phyloP scores from a whole-genome alignment of 202 grass and related monocot species.

The Brachypodium distachyon region DNA sequence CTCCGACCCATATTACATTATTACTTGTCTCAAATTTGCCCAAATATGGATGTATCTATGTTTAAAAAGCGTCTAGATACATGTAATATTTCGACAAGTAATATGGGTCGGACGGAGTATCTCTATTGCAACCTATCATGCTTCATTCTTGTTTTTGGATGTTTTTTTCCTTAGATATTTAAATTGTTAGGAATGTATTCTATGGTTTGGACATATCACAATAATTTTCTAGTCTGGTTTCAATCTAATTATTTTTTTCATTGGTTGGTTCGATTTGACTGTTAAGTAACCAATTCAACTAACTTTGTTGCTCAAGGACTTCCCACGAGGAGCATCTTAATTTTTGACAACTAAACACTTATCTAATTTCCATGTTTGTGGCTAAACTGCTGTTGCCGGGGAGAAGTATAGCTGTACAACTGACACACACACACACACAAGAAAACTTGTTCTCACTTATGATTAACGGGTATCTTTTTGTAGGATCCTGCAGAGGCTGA shows the following conservation, averaged over 20 bases:
- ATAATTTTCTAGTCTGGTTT: not conserved
- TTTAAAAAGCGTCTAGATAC: too few species aligned
- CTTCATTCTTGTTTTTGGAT: not conserved
- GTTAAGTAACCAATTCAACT: not conserved
- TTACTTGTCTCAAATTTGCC: too few species aligned
- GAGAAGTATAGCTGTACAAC: not conserved
- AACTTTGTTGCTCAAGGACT: not conserved
- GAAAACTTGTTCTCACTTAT: not conserved
- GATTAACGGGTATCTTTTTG: slow-evolving; percentile 2
- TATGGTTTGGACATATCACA: not conserved
- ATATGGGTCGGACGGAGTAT: too few species aligned
- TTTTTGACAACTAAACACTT: not conserved
- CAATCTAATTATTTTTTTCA: not conserved
- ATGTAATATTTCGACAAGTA: too few species aligned
- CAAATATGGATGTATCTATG: too few species aligned
- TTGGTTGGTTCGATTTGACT: not conserved
- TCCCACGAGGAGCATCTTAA: not conserved
- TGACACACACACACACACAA: not conserved
- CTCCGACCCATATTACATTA: too few species aligned
- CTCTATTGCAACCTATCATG: too few species aligned
- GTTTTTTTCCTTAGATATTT: too few species aligned
- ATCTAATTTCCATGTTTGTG: not conserved
- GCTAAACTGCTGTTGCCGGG: not conserved
- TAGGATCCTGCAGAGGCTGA: slow-evolving; percentile 83
- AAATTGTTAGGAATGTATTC: not conserved